A percentile compares a stretch with the other conserved stretches of the same genome.
phyloP scores from a whole-genome alignment of 495 filamentous ascomycete genomes.

The Talaromyces proteolyticus region DNA sequence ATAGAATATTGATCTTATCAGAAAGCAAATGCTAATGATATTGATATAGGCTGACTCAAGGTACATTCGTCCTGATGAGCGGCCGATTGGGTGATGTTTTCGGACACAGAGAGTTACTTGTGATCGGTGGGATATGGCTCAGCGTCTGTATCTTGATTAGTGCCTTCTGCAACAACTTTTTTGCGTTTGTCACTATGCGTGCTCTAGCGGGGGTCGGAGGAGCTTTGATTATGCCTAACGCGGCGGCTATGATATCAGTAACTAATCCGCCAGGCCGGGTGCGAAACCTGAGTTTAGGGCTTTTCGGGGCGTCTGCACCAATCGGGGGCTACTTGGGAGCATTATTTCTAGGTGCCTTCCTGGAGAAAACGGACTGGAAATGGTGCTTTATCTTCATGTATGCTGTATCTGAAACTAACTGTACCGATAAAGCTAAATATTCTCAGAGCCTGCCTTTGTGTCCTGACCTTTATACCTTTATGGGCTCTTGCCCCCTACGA shows the following conservation, averaged over 20 bases:
- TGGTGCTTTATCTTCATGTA: slow-evolving; percentile 48
- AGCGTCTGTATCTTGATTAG: slow-evolving; percentile 27
- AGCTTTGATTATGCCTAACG: slow-evolving; percentile 41
- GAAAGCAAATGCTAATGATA: too few relatives aligned
- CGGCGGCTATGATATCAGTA: slow-evolving; percentile 40
- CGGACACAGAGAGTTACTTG: slow-evolving; percentile 40
- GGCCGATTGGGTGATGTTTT: slow-evolving; percentile 45
- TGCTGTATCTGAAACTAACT: slow-evolving; percentile 2
- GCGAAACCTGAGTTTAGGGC: slow-evolving; percentile 41
- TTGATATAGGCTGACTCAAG: slow-evolving; percentile 43
- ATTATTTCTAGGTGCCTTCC: slow-evolving; percentile 34
- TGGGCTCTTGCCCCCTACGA: slow-evolving; percentile 31
- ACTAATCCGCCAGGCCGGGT: slow-evolving; percentile 36
- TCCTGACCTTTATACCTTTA: slow-evolving; percentile 22
- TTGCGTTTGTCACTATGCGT: slow-evolving; percentile 31
- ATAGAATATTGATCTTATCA: too few relatives aligned
- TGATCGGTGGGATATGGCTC: slow-evolving; percentile 31
- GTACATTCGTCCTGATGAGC: slow-evolving; percentile 41
- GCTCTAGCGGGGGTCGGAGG: slow-evolving; percentile 38
- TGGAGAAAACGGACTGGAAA: slow-evolving; percentile 36
- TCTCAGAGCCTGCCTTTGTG: slow-evolving; percentile 26
- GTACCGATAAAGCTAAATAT: background rate
- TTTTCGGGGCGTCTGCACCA: slow-evolving; percentile 46
- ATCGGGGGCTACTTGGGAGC: slow-evolving; percentile 39
- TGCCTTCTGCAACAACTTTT: slow-evolving; percentile 36